Conservation (phyloP, 495 filamentous ascomycete genomes). For the Aspergillus ellipticus region DNA sequence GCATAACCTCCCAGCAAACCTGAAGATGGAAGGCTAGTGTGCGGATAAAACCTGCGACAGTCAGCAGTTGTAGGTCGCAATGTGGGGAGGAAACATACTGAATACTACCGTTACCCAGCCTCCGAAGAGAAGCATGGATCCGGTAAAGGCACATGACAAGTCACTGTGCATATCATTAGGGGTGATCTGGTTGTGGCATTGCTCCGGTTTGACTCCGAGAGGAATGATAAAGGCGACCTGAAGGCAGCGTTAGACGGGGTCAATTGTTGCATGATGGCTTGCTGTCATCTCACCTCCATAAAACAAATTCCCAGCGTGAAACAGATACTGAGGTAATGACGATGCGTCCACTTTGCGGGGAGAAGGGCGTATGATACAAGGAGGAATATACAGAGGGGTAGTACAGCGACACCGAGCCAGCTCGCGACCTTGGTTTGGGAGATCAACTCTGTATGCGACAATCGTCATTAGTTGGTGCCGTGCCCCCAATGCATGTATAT, state of each 20-base stretch:
- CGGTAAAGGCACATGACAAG: slow-evolving; percentile 80
- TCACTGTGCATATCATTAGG: slow-evolving; percentile 88
- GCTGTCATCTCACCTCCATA: slow-evolving; percentile 66
- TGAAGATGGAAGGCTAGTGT: slow-evolving; percentile 92
- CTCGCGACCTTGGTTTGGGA: slow-evolving; percentile 61
- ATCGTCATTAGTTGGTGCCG: not conserved
- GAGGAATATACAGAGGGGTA: slow-evolving; percentile 70
- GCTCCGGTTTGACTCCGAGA: slow-evolving; percentile 69
- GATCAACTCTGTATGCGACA: slow-evolving; percentile 50
- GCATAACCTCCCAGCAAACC: slow-evolving; percentile 93
- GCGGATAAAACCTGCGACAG: slow-evolving; percentile 66
- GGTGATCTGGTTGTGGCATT: slow-evolving; percentile 88
- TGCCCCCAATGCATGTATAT: too few relatives aligned
- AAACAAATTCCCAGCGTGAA: slow-evolving; percentile 69
- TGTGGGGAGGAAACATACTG: slow-evolving; percentile 44
- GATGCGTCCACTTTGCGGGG: slow-evolving; percentile 83
- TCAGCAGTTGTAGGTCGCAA: slow-evolving; percentile 6
- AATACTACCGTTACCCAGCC: slow-evolving; percentile 81
- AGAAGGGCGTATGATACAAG: slow-evolving; percentile 78
- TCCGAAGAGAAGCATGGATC: slow-evolving; percentile 77
- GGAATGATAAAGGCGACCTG: slow-evolving; percentile 81
- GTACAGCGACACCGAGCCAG: slow-evolving; percentile 74
- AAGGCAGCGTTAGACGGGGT: slow-evolving; percentile 4
- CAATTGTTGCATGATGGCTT: not conserved
- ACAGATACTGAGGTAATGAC: slow-evolving; percentile 89